Percentiles rank a stretch among this genome's conserved stretches.
Conservation (phyloP, 1,139 yeast species). For the Wickerhamiella infanticola region DNA sequence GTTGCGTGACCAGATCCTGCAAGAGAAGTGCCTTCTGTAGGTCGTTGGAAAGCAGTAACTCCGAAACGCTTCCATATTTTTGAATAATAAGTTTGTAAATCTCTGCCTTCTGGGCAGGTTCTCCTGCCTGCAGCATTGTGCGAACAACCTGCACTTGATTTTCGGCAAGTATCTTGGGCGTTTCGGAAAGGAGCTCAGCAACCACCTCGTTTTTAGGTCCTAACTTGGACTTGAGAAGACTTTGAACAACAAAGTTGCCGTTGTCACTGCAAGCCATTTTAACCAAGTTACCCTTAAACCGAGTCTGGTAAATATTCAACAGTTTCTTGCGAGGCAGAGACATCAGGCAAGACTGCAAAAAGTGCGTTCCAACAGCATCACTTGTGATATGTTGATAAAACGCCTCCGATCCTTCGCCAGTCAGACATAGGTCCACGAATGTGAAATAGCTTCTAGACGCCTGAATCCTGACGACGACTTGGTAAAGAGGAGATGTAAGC, state of each 20-base stretch:
- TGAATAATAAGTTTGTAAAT: slow-evolving; percentile 38
- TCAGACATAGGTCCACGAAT: slow-evolving; percentile 22
- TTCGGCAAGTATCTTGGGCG: slow-evolving; percentile 45
- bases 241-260: slow-evolving; percentile 55
- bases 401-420: slow-evolving; percentile 38
- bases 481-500: slow-evolving; percentile 77
- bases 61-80: not conserved
- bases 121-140: slow-evolving; percentile 32
- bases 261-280: slow-evolving; percentile 47
- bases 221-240: slow-evolving; percentile 38
- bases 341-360: slow-evolving; percentile 55
- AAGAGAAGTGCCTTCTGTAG: not conserved
- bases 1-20: slow-evolving; percentile 17
- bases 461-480: slow-evolving; percentile 65
- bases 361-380: slow-evolving; percentile 85
- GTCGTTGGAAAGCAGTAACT: not conserved
- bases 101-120: slow-evolving; percentile 41
- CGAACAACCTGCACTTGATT: slow-evolving; percentile 53
- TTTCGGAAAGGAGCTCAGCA: slow-evolving; percentile 53
- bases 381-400: slow-evolving; percentile 73
- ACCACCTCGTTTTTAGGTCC: slow-evolving; percentile 47
- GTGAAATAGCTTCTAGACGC: slow-evolving; percentile 45
- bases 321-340: slow-evolving; percentile 53
- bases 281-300: slow-evolving; percentile 58
- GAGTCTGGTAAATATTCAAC: slow-evolving; percentile 51